Conservation (phyloP, 306 rosid genomes). For the Erythrophleum fordii region DNA sequence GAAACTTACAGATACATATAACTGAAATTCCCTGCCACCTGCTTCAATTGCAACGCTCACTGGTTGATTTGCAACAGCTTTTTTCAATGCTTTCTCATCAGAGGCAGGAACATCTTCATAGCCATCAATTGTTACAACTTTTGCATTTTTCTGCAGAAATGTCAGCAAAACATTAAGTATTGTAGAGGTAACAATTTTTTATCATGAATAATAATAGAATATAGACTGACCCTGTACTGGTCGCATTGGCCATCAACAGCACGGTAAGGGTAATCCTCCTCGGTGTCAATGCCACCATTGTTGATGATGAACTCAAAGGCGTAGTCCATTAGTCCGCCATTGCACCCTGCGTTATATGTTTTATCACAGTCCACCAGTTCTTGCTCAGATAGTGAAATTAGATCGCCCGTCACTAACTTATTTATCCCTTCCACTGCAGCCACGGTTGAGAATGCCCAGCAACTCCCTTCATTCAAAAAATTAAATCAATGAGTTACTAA, state of each 20-base stretch:
- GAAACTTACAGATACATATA: conserved; percentile 68
- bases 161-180: conserved; percentile 2
- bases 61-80: conserved; percentile 81
- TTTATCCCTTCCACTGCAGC: conserved; percentile 83
- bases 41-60: conserved; percentile 85
- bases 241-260: conserved; percentile 75
- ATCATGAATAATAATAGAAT: background rate
- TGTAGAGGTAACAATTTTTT: background rate
- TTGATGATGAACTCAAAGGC: conserved; percentile 83
- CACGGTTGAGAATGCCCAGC: conserved; percentile 97
- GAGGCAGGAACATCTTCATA: conserved; percentile 79
- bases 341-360: conserved; percentile 81
- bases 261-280: conserved; percentile 84
- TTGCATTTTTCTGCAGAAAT: conserved; percentile 79
- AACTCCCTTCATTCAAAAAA: conserved; percentile 77
- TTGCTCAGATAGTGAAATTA: conserved; percentile 88
- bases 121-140: conserved; percentile 69
- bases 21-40: conserved; percentile 92
- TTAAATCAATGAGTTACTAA: background rate
- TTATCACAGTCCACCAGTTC: conserved; percentile 93
- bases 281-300: conserved; percentile 91
- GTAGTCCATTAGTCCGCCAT: conserved; percentile 95
- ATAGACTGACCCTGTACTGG: conserved; percentile 56
- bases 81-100: conserved; percentile 70
- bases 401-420: conserved; percentile 77